A percentile compares a stretch with the other conserved stretches of the same genome.
Conservation (phyloP, 1,284 basidiomycete genomes). For the Malassezia cuniculi region DNA sequence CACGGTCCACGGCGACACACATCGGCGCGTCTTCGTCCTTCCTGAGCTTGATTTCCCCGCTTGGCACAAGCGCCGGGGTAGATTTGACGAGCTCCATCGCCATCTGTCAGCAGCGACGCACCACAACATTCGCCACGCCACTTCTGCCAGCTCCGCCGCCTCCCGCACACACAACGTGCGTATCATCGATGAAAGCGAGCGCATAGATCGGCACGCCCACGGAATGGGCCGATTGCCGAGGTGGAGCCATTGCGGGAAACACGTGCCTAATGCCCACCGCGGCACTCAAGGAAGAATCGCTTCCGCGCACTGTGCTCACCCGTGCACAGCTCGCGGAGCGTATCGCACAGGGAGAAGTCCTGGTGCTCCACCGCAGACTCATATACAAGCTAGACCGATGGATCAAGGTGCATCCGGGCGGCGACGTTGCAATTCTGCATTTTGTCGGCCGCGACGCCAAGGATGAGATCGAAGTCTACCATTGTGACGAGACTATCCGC, state of each 20-base stretch:
- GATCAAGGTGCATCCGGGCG: conserved; percentile 79
- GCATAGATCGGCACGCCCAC: conserved; percentile 38
- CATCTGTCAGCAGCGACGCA: conserved; percentile 12
- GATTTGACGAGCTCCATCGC: not conserved
- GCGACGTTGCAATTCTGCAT: conserved; percentile 76
- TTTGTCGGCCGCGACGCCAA: conserved; percentile 89
- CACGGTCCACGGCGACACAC: conserved; percentile 28
- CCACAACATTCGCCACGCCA: conserved; percentile 36
- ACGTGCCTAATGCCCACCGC: no score
- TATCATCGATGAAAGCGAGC: conserved; percentile 24
- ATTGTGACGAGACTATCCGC: conserved; percentile 57
- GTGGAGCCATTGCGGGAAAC: no score
- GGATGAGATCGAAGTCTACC: conserved; percentile 88
- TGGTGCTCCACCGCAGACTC: conserved; percentile 65
- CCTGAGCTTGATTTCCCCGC: conserved; percentile 24
- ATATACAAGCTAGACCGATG: conserved; percentile 71
- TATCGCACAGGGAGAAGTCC: conserved; percentile 48
- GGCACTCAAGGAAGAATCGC: conserved; percentile 1
- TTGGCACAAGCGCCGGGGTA: not conserved
- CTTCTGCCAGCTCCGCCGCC: conserved; percentile 37
- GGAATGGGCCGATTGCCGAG: conserved; percentile 22
- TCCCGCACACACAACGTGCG: conserved; percentile 34
- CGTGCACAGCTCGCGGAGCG: conserved; percentile 29
- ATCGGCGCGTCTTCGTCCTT: conserved; percentile 41
- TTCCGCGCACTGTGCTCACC: conserved; percentile 17